Conservation (phyloP, 768 basidiomycete genomes). For the Suillus lakei region DNA sequence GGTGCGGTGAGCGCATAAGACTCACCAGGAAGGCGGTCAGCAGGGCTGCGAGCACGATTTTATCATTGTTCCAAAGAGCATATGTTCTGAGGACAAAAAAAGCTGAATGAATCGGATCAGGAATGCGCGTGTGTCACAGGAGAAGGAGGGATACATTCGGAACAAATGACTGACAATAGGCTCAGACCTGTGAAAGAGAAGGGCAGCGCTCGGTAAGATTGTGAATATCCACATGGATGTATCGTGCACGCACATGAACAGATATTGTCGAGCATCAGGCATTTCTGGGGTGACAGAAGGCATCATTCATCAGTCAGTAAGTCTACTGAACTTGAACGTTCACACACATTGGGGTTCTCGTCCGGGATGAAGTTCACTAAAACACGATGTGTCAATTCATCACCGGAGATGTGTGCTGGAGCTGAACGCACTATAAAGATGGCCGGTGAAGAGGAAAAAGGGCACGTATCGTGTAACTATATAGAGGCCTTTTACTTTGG, state of each 20-base stretch:
- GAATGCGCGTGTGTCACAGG: not conserved
- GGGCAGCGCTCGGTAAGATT: not conserved
- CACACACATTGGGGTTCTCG: not conserved
- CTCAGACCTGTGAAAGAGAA: not conserved
- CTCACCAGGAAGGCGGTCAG: not conserved
- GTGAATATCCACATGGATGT: not conserved
- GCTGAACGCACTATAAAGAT: constrained; percentile 2
- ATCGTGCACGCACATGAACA: not conserved
- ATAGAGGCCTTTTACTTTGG: constrained; percentile 1
- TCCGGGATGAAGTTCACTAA: not conserved
- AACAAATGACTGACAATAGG: not conserved
- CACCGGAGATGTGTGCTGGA: not conserved
- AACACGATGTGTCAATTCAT: not conserved
- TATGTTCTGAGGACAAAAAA: constrained; percentile 4
- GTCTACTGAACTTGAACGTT: not conserved
- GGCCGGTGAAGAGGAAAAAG: not conserved
- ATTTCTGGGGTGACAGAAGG: not conserved
- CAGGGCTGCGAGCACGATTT: not conserved
- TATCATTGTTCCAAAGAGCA: not conserved
- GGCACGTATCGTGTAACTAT: not conserved
- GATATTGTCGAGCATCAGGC: not conserved
- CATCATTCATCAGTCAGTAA: not conserved
- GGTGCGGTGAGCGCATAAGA: not conserved
- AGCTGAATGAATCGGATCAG: not conserved
- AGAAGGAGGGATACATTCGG: not conserved